Evolutionary conservation across 441 rosid species (phyloP), one percentile per base, ranked within the genome.

Genomic region (Erodium texanum): DNA sequence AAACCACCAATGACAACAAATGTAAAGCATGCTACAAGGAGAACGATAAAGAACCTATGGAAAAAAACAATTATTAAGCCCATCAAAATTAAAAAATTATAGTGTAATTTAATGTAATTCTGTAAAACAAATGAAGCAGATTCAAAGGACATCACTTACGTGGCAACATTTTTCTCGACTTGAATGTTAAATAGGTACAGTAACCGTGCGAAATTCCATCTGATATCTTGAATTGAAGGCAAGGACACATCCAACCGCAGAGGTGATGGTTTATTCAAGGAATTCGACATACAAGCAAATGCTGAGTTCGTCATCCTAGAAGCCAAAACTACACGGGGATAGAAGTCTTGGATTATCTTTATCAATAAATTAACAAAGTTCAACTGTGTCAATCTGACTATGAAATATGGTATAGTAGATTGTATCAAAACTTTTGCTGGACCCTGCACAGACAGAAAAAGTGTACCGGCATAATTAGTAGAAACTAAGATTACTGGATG

Each of bases 111-210:
- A 38, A 38, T 38, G 43, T 8, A 38, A 10, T 38, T 38, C 43
- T 38, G 43, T 38, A 8, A 9, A 0, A 38, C 43, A 38, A 38
- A 38, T 38, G 43, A 38, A 38, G 10, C 43, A 9, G 43, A 38
- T 8, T 0, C 43, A 38, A 38, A 9, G 7, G 43, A 58, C 63
- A 58, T 73, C 75, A 82, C 99, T 82, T 86, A 93, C 99, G 87
- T 86, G 74, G 89, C 93, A 68, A 93, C 83, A 80, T 93, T 93
- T 83, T 86, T 86, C 87, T 93, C 99, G 34, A 93, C 78, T 76
- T 88, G 95, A 67, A 89, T 81, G 73, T 93, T 89, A 88, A 93
- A 91, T 63, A 93, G 73, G 80, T 91, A 93, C 45, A 93, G 66
- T 62, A 91, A 73, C 74, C 96, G 92, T 12, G 87, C 67, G 64